A percentile compares a stretch with the other conserved stretches of the same genome.
These are phyloP conservation scores for Dentipellis sp. DNA, from an alignment of 768 basidiomycete species.

Conservation along the genomic window DNA sequence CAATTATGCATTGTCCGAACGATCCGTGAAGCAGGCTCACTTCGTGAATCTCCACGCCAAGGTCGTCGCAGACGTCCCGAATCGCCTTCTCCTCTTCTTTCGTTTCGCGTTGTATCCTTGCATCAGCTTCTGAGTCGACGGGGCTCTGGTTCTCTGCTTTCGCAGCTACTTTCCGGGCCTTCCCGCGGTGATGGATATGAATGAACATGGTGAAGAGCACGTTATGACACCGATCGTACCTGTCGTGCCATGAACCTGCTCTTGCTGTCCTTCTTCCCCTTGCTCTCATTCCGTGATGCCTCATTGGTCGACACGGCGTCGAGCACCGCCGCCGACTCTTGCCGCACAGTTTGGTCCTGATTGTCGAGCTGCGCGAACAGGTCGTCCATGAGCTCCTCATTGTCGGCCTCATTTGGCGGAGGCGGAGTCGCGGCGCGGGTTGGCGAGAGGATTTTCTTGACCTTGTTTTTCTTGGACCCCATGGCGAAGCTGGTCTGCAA, in stretches of 20 bases:
- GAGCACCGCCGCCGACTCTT: constrained; percentile 38
- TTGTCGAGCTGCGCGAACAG: constrained; percentile 72
- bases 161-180: constrained; percentile 69
- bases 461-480: constrained; percentile 50
- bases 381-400: constrained; percentile 63
- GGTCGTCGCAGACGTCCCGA: constrained; percentile 49
- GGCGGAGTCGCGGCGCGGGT: constrained; percentile 8
- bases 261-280: constrained; percentile 46
- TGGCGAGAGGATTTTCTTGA: constrained; percentile 35
- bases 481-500: constrained; percentile 20
- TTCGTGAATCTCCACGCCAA: constrained; percentile 59
- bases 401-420: constrained; percentile 23
- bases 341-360: constrained; percentile 39
- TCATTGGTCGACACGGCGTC: constrained; percentile 28
- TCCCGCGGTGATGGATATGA: constrained; percentile 1
- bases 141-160: constrained; percentile 43
- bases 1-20: neutral
- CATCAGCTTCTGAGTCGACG: constrained; percentile 50
- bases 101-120: constrained; percentile 51
- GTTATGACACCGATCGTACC: constrained; percentile 29
- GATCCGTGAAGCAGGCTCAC: constrained; percentile 24
- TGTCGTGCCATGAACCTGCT: constrained; percentile 62
- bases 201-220: neutral
- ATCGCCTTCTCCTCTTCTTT: constrained; percentile 63
- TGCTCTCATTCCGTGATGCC: neutral